Evolutionary conservation across 208 protist genomes (phyloP).

Genomic region (Tetramitus jugosus): DNA sequence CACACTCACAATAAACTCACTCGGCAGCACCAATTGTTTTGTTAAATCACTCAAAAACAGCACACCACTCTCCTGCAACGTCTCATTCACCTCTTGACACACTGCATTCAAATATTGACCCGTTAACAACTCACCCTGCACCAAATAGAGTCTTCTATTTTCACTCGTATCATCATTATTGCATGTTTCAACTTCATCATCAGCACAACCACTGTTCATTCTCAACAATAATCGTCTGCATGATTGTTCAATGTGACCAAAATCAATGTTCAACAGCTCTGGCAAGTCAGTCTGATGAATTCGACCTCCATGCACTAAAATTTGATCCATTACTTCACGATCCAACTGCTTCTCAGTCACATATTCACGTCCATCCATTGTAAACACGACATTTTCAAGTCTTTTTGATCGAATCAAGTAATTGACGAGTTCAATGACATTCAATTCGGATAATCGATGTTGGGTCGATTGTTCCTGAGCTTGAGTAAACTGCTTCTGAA

Average conservation of each 20-base stretch:
- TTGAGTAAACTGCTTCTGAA: not conserved
- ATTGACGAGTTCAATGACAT: not conserved
- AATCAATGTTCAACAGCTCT: not conserved
- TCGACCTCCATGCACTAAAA: not conserved
- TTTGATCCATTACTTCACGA: not conserved
- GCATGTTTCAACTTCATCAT: too few relatives aligned
- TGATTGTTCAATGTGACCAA: not conserved
- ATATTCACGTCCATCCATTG: not conserved
- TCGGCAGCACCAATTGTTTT: not conserved
- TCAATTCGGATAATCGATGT: not conserved
- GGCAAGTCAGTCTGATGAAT: not conserved
- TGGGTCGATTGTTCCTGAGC: not conserved
- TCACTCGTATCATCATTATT: too few relatives aligned
- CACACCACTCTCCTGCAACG: not conserved
- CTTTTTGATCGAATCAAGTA: not conserved
- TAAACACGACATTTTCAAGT: not conserved
- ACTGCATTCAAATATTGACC: not conserved
- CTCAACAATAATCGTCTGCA: not conserved
- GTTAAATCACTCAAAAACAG: not conserved
- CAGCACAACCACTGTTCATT: not conserved
- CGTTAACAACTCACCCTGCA: too few relatives aligned
- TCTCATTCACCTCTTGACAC: not conserved
- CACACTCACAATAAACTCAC: not conserved
- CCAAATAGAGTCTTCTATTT: too few relatives aligned
- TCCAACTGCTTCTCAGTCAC: not conserved